phyloP scores from a whole-genome alignment of 306 rosid species.

The Castanea sativa region DNA sequence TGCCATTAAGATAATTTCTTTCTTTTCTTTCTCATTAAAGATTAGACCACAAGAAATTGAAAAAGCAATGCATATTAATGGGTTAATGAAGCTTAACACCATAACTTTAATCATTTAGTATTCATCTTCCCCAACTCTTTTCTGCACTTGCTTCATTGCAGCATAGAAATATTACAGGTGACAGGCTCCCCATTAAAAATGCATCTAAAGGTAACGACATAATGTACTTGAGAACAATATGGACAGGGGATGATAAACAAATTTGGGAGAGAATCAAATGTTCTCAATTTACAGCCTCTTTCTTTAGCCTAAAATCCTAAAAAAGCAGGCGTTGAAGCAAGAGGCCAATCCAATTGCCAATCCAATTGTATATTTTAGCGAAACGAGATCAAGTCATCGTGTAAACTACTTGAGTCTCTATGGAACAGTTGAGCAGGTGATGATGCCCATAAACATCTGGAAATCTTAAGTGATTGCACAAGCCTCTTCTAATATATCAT shows the following conservation, averaged over 20 bases:
- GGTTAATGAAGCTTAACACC: conserved; percentile 27
- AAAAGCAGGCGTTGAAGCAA: conserved; percentile 60
- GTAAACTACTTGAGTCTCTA: conserved; percentile 30
- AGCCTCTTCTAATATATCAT: conserved; percentile 23
- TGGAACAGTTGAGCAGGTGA: conserved; percentile 29
- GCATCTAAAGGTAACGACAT: conserved; percentile 48
- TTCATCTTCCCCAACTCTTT: conserved; percentile 33
- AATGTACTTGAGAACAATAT: conserved; percentile 27
- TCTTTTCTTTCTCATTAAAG: too few species aligned
- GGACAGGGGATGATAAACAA: conserved; percentile 41
- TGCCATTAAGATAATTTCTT: too few species aligned
- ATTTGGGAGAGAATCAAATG: conserved; percentile 43
- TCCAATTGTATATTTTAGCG: conserved; percentile 49
- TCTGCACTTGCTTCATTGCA: conserved; percentile 29
- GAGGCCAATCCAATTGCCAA: conserved; percentile 69
- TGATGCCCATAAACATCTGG: conserved; percentile 27
- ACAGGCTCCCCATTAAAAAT: conserved; percentile 37
- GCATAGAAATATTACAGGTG: conserved; percentile 38
- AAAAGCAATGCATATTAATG: conserved; percentile 19
- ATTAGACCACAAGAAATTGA: not conserved
- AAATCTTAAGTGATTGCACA: conserved; percentile 33
- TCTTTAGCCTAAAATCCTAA: conserved; percentile 76
- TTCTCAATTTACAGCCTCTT: conserved; percentile 74
- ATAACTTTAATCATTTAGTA: conserved; percentile 38
- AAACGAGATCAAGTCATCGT: conserved; percentile 46